Percentiles rank a stretch among this genome's conserved stretches.
phyloP scores from a whole-genome alignment of 2,329 filamentous ascomycete genomes.

The Xylariaceae sp. region DNA sequence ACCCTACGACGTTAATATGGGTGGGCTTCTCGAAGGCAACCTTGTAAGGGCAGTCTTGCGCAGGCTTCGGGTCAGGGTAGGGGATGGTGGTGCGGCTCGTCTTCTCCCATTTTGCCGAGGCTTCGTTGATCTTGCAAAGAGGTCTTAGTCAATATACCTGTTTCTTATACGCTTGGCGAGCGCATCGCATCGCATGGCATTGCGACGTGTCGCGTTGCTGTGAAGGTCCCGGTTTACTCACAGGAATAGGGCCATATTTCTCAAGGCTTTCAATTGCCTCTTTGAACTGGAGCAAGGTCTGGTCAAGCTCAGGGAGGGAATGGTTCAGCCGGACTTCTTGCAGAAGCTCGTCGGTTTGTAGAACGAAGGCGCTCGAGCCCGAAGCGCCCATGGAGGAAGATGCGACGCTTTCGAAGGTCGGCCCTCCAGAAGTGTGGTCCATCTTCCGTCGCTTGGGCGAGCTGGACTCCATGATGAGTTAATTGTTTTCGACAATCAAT shows the following conservation, averaged over 20 bases:
- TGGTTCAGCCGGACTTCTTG: slow-evolving; percentile 52
- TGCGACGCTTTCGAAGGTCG: slow-evolving; percentile 38
- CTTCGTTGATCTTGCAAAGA: slow-evolving; percentile 57
- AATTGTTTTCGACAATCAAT: background rate
- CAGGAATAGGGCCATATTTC: slow-evolving; percentile 45
- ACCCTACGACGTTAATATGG: slow-evolving; percentile 82
- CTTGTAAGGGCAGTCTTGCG: slow-evolving; percentile 73
- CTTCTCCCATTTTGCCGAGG: slow-evolving; percentile 61
- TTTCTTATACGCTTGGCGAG: background rate
- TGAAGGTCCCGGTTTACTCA: slow-evolving; percentile 32
- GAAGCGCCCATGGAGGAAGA: slow-evolving; percentile 36
- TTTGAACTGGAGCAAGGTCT: slow-evolving; percentile 48
- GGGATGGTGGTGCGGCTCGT: slow-evolving; percentile 67
- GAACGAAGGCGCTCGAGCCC: slow-evolving; percentile 48
- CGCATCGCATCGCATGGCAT: background rate
- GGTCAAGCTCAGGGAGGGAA: slow-evolving; percentile 44
- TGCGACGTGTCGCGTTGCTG: background rate
- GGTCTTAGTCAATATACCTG: background rate
- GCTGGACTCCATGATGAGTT: slow-evolving; percentile 39
- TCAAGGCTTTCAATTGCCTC: slow-evolving; percentile 47
- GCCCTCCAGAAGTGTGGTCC: slow-evolving; percentile 34
- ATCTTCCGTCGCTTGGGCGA: slow-evolving; percentile 46
- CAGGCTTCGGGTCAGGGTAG: slow-evolving; percentile 75
- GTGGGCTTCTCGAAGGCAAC: slow-evolving; percentile 70
- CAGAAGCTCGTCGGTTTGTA: slow-evolving; percentile 56